A percentile compares a stretch with the other conserved stretches of the same genome.
phyloP scores from a whole-genome alignment of 352 stramenopile species.

The Pythium dissimile region DNA sequence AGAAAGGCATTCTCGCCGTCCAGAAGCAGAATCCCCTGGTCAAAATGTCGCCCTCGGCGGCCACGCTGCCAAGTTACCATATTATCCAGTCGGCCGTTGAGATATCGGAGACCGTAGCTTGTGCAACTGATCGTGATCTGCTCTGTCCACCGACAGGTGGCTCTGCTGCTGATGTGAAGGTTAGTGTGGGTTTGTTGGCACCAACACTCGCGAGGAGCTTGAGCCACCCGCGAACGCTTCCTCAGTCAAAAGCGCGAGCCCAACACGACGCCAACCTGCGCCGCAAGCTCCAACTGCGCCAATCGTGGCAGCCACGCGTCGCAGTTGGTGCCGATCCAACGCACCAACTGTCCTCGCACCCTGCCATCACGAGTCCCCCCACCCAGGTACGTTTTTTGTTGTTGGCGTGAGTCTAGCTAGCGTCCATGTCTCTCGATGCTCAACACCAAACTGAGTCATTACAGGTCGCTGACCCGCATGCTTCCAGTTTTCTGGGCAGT shows the following conservation, averaged over 20 bases:
- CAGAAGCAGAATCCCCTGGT: slow-evolving; percentile 16
- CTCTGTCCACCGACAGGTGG: too few relatives aligned
- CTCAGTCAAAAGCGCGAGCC: slow-evolving; percentile 21
- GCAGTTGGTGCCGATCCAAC: background rate
- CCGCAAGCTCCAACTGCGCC: slow-evolving; percentile 49
- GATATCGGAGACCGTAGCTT: too few relatives aligned
- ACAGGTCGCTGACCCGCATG: slow-evolving; percentile 8
- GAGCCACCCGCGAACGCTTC: slow-evolving; percentile 17
- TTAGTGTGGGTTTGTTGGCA: background rate
- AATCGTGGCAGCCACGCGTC: slow-evolving; percentile 49
- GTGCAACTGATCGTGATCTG: too few relatives aligned
- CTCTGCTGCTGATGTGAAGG: too few relatives aligned
- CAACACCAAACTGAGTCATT: too few relatives aligned
- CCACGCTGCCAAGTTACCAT: background rate
- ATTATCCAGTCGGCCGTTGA: too few relatives aligned
- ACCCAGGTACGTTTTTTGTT: slow-evolving; percentile 1
- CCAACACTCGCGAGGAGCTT: background rate
- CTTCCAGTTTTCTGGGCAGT: slow-evolving; percentile 16
- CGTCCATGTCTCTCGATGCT: too few relatives aligned
- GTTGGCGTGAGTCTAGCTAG: background rate
- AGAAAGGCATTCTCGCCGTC: slow-evolving; percentile 23
- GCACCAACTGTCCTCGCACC: slow-evolving; percentile 1
- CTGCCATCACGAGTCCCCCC: background rate
- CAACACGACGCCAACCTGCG: slow-evolving; percentile 47
- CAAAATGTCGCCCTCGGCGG: slow-evolving; percentile 2